Base-by-base conservation (phyloP, 2,329 filamentous ascomycete species). In the Teratosphaeriaceae sp. region DNA sequence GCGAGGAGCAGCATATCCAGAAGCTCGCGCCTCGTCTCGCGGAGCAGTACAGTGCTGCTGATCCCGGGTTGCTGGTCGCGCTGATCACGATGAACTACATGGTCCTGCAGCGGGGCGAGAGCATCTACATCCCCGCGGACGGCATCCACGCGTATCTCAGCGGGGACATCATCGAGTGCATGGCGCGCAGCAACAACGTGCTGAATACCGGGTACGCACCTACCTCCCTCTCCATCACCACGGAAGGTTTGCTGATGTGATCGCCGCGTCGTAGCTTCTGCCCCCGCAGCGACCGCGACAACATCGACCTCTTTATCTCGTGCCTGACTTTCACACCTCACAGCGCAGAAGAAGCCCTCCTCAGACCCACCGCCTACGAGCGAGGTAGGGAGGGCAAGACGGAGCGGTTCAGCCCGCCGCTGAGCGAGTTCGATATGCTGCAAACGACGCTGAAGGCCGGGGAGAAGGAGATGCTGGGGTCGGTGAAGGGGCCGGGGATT, bases 181-280 rank as follows among this genome's bases (percentile, higher is more conserved):
- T 88, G 84, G 84, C 84, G 1, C 74, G 82, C 6, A 80, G 74
- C 16, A 81, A 88, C 66, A 86, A 87, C 45, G 83, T 88, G 2
- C 36, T 37, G 18, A 34, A 34, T 27, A 13, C 13, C 8, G 13
- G 24, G 13, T 24, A 27, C 24, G 24, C 13, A 13, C 24, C 13
- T 8, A 27, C 13, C 13, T 8, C 24, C 24, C 8, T 27, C n/a
- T n/a, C n/a, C n/a, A n/a, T n/a, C n/a, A n/a, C n/a, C n/a, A n/a
- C n/a, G n/a, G n/a, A n/a, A n/a, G n/a, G n/a, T n/a, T n/a, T n/a
- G n/a, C n/a, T 27, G 24, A 27, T 8, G 31, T 34, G 5, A 69
- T 88, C 38, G 85, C 85, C 61, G 79, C 77, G n/a, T n/a, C n/a
- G n/a, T 0, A 84, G 84, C 0, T 86, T 89, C 68, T 88, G 82